Evolutionary conservation across 2,329 filamentous ascomycete genomes (phyloP).

Genomic region (Apiospora saccharicola): DNA sequence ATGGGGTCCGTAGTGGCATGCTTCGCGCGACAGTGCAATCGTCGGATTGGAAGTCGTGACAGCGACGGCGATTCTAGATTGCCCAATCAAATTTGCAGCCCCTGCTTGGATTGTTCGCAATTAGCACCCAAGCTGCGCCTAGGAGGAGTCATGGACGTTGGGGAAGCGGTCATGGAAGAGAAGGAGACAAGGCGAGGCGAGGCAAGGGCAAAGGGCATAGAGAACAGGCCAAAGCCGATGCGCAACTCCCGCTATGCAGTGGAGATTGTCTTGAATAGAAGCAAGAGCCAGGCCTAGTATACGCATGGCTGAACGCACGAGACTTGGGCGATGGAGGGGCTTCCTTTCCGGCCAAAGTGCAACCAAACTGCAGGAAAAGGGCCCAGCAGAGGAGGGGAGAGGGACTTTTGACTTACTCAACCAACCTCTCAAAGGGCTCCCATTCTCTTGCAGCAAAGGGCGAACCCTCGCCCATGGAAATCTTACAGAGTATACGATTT

Average conservation of each 20-base stretch:
- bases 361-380: not conserved
- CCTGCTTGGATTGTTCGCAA: constrained; percentile 1
- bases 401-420: constrained; percentile 33
- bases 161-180: not conserved
- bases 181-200: not conserved
- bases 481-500: constrained; percentile 23
- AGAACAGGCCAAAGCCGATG: constrained; percentile 1
- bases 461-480: constrained; percentile 40
- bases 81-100: constrained; percentile 23
- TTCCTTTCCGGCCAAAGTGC: not conserved
- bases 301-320: not conserved
- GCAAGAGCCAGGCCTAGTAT: constrained; percentile 4
- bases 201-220: not conserved
- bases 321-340: constrained; percentile 2
- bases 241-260: constrained; percentile 15
- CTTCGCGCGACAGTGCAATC: constrained; percentile 15
- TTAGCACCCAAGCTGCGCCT: not conserved
- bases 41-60: constrained; percentile 13
- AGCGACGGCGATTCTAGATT: constrained; percentile 1
- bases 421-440: constrained; percentile 41
- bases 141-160: not conserved
- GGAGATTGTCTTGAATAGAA: constrained; percentile 8
- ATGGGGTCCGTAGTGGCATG: constrained; percentile 21
- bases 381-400: not conserved
- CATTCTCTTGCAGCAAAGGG: constrained; percentile 39